Base-by-base conservation (phyloP, 2,329 filamentous ascomycete genomes). In the Cyphellophora attinorum region DNA sequence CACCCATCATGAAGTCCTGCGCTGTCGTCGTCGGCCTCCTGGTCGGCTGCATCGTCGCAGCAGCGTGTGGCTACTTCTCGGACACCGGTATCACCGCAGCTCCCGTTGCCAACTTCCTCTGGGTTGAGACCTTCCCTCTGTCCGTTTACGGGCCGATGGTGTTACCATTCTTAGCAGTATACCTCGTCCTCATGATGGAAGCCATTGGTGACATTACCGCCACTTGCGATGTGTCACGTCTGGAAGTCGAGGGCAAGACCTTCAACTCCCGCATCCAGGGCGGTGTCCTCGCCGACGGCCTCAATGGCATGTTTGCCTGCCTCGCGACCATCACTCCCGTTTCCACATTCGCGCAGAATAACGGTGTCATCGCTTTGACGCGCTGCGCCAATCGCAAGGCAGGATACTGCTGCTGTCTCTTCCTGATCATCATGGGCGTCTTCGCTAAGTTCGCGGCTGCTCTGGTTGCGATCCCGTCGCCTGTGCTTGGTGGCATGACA, bases 241-340 rank as follows among this genome's bases (percentile, higher is more conserved):
- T 79, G 2, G 71, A 79, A 39, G 76, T 82, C 34, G 71, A 79
- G 39, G 77, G 78, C 11, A 61, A 62, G 3, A 54, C 72, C 14
- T 81, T 80, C 59, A 77, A 81, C 51, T 73, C 70, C n/a, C 68
- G 77, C 3, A 79, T 82, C 46, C 77, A 81, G 50, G 78, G 78
- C 5, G 77, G 78, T 32, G 72, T 81, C 6, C 60, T 81, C 2
- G 76, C 75, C 1, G 78, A 81, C 47, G 76, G 77, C 0, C 51
- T 81, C n/a, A 79, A 76, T 45, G 74, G 76, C 41, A 58, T 80
- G 31, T 47, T 81, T 23, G 71, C 71, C 19, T 75, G 71, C 1
- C 66, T 82, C 21, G 74, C 70, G 52, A 82, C 79, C 5, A 78
- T 79, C 42, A 76, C 74, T 0, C 76, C 78, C 4, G 79, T 81